phyloP scores from a whole-genome alignment of 306 rosid species.

The Lablab purpureus region DNA sequence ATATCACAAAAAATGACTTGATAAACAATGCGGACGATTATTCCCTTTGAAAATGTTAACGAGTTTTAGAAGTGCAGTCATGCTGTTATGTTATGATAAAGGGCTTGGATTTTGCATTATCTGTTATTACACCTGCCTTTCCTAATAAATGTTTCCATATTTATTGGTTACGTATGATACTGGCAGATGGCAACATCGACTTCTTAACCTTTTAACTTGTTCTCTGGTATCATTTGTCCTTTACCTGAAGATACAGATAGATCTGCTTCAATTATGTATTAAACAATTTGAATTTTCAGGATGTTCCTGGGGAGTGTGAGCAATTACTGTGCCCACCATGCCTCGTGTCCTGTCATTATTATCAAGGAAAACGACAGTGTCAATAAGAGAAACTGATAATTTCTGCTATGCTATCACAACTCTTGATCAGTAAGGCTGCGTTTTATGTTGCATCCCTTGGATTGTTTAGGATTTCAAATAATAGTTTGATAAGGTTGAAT shows the following conservation, averaged over 20 bases:
- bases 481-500: not conserved
- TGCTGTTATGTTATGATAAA: too few relatives aligned
- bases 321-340: slow-evolving; percentile 82
- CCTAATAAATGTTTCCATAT: not conserved
- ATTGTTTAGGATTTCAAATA: slow-evolving; percentile 3
- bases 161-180: slow-evolving; percentile 28
- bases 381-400: slow-evolving; percentile 50
- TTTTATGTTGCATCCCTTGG: slow-evolving; percentile 30
- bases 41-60: not conserved
- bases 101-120: too few relatives aligned
- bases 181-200: not conserved
- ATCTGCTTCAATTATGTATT: slow-evolving; percentile 8
- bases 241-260: slow-evolving; percentile 1
- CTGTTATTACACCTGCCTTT: not conserved
- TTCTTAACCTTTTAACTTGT: slow-evolving; percentile 29
- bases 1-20: not conserved
- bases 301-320: slow-evolving; percentile 97
- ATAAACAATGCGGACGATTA: not conserved
- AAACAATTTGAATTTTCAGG: slow-evolving; percentile 52
- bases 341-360: slow-evolving; percentile 74
- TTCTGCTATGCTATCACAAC: slow-evolving; percentile 36
- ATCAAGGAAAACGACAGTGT: slow-evolving; percentile 62
- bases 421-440: slow-evolving; percentile 23
- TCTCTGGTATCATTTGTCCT: slow-evolving; percentile 14
- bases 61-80: not conserved